Evolutionary conservation across 495 filamentous ascomycete genomes (phyloP), one percentile per base, ranked within the genome.

Genomic region (Aspergillus ostianus): DNA sequence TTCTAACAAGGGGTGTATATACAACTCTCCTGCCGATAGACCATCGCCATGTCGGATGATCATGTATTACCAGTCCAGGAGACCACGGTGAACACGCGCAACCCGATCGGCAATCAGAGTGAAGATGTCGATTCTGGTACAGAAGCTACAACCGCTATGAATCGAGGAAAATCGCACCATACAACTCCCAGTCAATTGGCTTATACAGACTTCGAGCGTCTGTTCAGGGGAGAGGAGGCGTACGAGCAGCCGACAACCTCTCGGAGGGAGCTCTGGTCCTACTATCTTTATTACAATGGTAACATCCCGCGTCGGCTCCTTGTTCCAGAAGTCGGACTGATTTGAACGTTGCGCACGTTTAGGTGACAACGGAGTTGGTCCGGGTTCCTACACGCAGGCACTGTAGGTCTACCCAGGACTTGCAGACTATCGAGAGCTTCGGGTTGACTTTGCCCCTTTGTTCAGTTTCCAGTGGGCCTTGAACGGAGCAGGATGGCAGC

Each of bases 291-390:
- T 53, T 75, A 76, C 51, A 75, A 81, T 52, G 79, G 76, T 69
- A 54, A 50, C 20, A 7, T 32, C 13, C 6, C 13, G 3, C n/a
- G n/a, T 21, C 21, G 5, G 5, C 23, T n/a, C 41, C 6, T 26
- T 18, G 15, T 23, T 56, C 20, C 20, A 27, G 6, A 21, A 23
- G 12, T 41, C 23, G 20, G 6, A 19, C 21, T 53, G 23, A 54
- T 20, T 41, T 47, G 21, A 27, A 20, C 27, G 17, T 17, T 10
- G 13, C 6, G 13, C 36, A 21, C 18, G 0, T 49, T 18, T 30
- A 77, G 75, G 78, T 21, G 77, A 81, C 50, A 80, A 80, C 62
- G 79, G 79, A 13, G 77, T 81, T 23, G 79, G 79, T 12, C 77
- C 77, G 5, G 73, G 74, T 45, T 76, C 75, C 0, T 81, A 81